phyloP scores from a whole-genome alignment of 805 yeast species.

The Blastobotrys robertii region DNA sequence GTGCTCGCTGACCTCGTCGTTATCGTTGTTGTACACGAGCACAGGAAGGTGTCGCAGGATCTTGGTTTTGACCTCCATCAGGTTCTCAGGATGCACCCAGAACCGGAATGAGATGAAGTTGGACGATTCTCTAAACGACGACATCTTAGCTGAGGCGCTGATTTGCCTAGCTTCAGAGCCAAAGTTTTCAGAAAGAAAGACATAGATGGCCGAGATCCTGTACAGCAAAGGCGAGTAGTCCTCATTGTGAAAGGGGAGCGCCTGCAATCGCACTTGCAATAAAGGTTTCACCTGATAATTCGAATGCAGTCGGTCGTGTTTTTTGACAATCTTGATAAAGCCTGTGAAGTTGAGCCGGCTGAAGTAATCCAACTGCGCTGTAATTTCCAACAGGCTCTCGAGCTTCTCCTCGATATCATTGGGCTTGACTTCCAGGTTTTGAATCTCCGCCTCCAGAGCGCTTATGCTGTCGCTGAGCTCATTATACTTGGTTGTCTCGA shows the following conservation, averaged over 20 bases:
- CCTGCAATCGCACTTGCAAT: slow-evolving; percentile 76
- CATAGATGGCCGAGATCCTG: slow-evolving; percentile 67
- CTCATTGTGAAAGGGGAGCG: slow-evolving; percentile 86
- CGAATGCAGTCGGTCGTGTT: slow-evolving; percentile 87
- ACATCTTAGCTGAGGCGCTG: slow-evolving; percentile 28
- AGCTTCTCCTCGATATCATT: slow-evolving; percentile 63
- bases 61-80: slow-evolving; percentile 96
- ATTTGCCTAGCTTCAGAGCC: slow-evolving; percentile 28
- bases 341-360: slow-evolving; percentile 92
- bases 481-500: slow-evolving; percentile 64
- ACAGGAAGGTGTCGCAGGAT: slow-evolving; percentile 90
- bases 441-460: slow-evolving; percentile 43
- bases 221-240: slow-evolving; percentile 87
- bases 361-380: slow-evolving; percentile 83
- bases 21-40: slow-evolving; percentile 56
- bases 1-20: slow-evolving; percentile 33
- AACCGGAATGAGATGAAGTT: slow-evolving; percentile 58
- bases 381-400: slow-evolving; percentile 62
- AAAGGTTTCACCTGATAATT: slow-evolving; percentile 84
- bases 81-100: slow-evolving; percentile 94
- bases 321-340: slow-evolving; percentile 86
- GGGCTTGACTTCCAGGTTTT: slow-evolving; percentile 27
- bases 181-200: slow-evolving; percentile 68
- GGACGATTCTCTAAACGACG: slow-evolving; percentile 26
- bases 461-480: slow-evolving; percentile 57